Evolutionary conservation across 202 grass and related monocot genomes (phyloP).

Genomic region (Cymbopogon flexuosus): DNA sequence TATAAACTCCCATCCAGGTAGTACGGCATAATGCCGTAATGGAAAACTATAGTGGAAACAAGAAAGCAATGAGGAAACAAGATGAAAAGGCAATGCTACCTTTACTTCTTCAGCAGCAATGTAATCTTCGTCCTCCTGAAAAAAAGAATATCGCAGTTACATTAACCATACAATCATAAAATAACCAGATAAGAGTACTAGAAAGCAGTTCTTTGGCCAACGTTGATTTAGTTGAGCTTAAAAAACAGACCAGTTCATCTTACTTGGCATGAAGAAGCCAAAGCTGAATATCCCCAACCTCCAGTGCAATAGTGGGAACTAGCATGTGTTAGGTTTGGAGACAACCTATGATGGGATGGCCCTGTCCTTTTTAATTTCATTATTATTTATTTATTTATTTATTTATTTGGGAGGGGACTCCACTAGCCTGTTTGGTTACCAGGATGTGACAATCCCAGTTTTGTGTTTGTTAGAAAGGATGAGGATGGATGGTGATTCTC

Average conservation of each 20-base stretch:
- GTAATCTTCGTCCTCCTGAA: constrained; percentile 83
- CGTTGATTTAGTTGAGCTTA: background rate
- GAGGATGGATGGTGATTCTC: background rate
- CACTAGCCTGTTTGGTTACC: background rate
- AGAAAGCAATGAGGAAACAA: background rate
- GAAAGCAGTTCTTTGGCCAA: background rate
- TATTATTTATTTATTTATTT: too few relatives aligned
- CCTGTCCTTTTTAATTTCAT: background rate
- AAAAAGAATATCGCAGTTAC: constrained; percentile 28
- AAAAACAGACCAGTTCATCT: background rate
- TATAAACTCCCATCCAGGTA: background rate
- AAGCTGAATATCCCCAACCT: constrained; percentile 10
- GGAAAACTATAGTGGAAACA: too few relatives aligned
- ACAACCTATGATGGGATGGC: background rate
- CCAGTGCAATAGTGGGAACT: background rate
- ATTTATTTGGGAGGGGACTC: too few relatives aligned
- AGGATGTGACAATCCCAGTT: background rate
- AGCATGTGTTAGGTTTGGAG: background rate
- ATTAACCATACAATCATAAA: constrained; percentile 7
- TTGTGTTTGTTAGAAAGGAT: background rate
- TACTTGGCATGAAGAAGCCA: background rate
- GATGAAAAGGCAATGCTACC: constrained; percentile 40
- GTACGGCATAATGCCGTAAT: background rate
- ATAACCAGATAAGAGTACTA: background rate
- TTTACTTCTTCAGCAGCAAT: constrained; percentile 61